Base-by-base conservation (phyloP, 257 asterid genomes). In the Solanum ossicruentum region DNA sequence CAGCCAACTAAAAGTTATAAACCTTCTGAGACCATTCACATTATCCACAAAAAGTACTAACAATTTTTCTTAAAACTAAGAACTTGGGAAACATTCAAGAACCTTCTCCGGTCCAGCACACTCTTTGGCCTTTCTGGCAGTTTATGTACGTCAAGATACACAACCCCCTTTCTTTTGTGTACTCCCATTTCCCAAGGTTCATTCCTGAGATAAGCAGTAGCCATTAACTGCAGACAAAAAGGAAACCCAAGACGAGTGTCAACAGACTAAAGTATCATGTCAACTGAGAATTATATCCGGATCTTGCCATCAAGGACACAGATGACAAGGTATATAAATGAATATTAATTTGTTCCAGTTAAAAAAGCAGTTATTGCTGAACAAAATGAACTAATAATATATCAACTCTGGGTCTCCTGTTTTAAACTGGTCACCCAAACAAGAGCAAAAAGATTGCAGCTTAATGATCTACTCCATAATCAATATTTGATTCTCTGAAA, bases 171-270 rank as follows among this genome's bases (percentile, higher is more conserved):
- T 91, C 98, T 90, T 88, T 94, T 96, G 89, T 96, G 99, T 73
- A 96, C 98, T 85, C 99, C 99, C 99, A 96, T 96, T 90, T 96
- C 99, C 99, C 99, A 96, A 69, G 99, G 94, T 72, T 96, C 99
- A 32, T 96, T 91, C 91, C 97, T 91, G 41, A 91, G 89, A 91
- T 96, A 96, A 85, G 98, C 97, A 85, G 98, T 92, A 58, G 98
- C 98, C 93, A 96, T 82, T 90, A 96, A 95, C 99, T 96, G 85
- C 85, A 88, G 56, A 89, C 26, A 85, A 85, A 8, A 5, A 69
- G 79, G 17, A 69, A 20, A 78, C 47, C 43, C 49, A 8, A 51
- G 49, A 78, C 0, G 2, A 16, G 49, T 9, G 65, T 78, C 52
- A 26, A 51, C 65, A 78, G 82, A 78, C 28, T 75, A 16, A 77